These are phyloP conservation scores for Trypanosoma melophagium DNA, from an alignment of 208 protist genomes.

Conservation along the genomic window DNA sequence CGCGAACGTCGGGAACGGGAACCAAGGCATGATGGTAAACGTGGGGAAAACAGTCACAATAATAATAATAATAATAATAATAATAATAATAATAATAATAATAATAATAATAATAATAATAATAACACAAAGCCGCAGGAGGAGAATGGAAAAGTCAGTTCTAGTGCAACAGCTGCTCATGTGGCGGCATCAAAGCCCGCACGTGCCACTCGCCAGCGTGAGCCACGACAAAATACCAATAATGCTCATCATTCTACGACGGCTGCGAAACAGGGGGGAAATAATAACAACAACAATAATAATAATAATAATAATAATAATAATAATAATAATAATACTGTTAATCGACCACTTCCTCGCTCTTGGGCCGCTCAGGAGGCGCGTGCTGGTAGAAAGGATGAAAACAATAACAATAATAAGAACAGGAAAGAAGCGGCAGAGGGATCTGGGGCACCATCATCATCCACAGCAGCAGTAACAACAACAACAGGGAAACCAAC, in stretches of 20 bases:
- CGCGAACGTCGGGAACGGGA: constrained; percentile 26
- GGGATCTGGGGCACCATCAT: background rate
- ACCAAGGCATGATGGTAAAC: background rate
- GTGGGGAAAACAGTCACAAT: background rate
- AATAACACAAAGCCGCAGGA: background rate
- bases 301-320: background rate
- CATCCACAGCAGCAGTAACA: constrained; percentile 6
- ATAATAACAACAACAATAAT: background rate
- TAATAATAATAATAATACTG: background rate
- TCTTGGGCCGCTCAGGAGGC: constrained; percentile 22
- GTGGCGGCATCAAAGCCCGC: background rate
- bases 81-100: constrained; percentile 2
- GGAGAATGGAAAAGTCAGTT: background rate
- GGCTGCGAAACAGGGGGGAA: background rate
- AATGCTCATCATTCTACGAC: background rate
- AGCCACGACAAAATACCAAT: background rate
- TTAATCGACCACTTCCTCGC: constrained; percentile 7
- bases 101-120: background rate
- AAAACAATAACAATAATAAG: constrained; percentile 5
- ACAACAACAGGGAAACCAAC: background rate
- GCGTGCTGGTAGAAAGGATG: constrained; percentile 12
- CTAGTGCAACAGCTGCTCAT: background rate
- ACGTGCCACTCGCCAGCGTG: constrained; percentile 6
- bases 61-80: constrained; percentile 2
- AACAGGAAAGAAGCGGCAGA: background rate